These are phyloP conservation scores for Phytophthora europaea DNA, from an alignment of 352 stramenopile genomes.

Conservation along the genomic window DNA sequence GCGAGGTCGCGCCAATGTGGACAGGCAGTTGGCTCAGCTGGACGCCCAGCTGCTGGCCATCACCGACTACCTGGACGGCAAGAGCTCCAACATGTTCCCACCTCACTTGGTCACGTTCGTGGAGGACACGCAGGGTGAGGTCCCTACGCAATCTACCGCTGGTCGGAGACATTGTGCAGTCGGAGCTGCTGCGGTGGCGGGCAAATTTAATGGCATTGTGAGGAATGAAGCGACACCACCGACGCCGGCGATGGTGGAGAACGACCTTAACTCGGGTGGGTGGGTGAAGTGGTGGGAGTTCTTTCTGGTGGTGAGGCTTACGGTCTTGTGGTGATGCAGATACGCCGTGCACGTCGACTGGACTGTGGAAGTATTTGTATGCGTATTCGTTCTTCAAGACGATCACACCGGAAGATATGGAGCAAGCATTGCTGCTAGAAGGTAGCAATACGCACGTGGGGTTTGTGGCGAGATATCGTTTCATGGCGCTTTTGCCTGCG, in stretches of 20 bases:
- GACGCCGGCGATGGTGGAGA: conserved; percentile 62
- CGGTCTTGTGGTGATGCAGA: conserved; percentile 40
- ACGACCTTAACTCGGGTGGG: conserved; percentile 71
- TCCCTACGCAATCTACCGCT: neutral
- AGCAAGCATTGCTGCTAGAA: conserved; percentile 66
- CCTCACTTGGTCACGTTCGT: conserved; percentile 41
- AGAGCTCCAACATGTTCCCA: conserved; percentile 53
- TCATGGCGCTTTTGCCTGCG: neutral
- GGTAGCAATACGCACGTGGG: conserved; percentile 26
- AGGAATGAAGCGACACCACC: conserved; percentile 40
- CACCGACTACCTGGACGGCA: conserved; percentile 67
- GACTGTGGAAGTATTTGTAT: conserved; percentile 75
- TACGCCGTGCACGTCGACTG: conserved; percentile 68
- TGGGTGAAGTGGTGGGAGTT: conserved; percentile 5
- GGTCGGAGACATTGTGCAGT: conserved; percentile 27
- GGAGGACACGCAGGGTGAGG: conserved; percentile 21
- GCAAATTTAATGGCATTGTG: conserved; percentile 26
- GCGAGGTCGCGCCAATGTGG: conserved; percentile 60
- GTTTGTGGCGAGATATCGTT: neutral
- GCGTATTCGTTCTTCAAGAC: conserved; percentile 74
- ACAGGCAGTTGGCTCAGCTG: conserved; percentile 70
- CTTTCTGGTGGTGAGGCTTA: neutral
- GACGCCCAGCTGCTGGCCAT: conserved; percentile 70
- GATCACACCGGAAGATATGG: conserved; percentile 69
- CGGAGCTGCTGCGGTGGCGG: conserved; percentile 28